Evolutionary conservation across 345 rosid genomes (phyloP), one percentile per base, ranked within the genome.

Genomic region (Angophora floribunda): DNA sequence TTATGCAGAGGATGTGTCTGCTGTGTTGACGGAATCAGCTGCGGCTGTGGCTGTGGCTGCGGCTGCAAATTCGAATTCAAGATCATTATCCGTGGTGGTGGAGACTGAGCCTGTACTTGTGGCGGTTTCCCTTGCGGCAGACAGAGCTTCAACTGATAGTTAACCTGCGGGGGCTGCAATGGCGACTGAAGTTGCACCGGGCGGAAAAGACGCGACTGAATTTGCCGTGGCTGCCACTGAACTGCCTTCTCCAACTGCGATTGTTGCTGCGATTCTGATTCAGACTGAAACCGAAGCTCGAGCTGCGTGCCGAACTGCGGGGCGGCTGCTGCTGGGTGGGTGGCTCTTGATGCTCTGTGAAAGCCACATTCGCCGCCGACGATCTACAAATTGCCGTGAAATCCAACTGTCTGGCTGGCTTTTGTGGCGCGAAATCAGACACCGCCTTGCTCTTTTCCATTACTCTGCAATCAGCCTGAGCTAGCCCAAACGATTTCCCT

Each of bases 351-450:
- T 87, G 89, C 80, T 84, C 86, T 45, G 87, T 61, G 87, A n/a
- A 75, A 6, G 90, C 87, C 52, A 24, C 90, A 52, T 75, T 52
- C 44, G 7, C 26, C 12, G 51, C 79, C 49, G 90, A 70, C 47
- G 78, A 70, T 51, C 87, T 85, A 80, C 87, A 51, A 13, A 51
- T 51, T 50, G 85, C 89, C 67, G 89, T 70, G 85, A 88, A 88
- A 75, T 88, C 89, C 67, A 88, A 75, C 85, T 88, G 89, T 50
- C 89, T 85, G 63, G 89, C 89, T 28, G 86, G 85, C 65, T 88
- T 88, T 85, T 53, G 44, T 45, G 85, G 87, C 22, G 87, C 89
- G 67, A 85, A 28, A 51, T 88, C 89, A 52, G 89, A 85, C 50
- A 85, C 85, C 52, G 53, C 52, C 51, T 88, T 87, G 52, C 85